Evolutionary conservation across 441 rosid species (phyloP).

Genomic region (Syzygium syzygioides): DNA sequence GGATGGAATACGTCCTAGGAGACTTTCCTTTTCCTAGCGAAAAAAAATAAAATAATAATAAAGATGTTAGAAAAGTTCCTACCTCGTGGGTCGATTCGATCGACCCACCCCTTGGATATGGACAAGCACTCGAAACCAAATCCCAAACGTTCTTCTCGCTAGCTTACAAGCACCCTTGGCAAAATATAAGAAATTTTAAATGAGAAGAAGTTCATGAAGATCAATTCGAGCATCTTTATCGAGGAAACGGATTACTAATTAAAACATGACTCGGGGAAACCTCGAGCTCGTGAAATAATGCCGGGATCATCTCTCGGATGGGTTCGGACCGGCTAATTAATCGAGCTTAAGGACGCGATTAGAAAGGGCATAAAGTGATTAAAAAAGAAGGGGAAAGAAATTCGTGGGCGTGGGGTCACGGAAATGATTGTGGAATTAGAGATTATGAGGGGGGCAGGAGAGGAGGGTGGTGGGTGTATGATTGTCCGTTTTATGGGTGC

Average conservation of each 20-base stretch:
- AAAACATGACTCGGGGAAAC: background rate
- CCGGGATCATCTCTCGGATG: fast-evolving
- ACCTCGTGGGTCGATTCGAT: background rate
- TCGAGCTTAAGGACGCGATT: background rate
- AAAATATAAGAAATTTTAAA: too few species aligned
- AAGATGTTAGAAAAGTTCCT: fast-evolving
- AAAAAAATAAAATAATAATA: background rate
- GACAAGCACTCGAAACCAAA: background rate
- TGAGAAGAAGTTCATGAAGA: background rate
- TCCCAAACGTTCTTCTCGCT: background rate
- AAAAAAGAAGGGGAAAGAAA: too few species aligned
- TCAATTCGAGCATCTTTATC: fast-evolving
- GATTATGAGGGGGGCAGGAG: background rate
- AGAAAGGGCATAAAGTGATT: background rate
- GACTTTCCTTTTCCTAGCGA: background rate
- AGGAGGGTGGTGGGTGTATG: background rate
- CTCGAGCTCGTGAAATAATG: background rate
- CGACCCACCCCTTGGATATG: background rate
- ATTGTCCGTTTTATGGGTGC: background rate
- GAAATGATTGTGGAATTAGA: background rate
- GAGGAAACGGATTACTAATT: background rate
- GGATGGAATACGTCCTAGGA: background rate
- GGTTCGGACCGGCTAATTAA: background rate
- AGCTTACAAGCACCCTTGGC: background rate
- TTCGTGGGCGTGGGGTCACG: background rate